Evolutionary conservation across 2,329 filamentous ascomycete species (phyloP), one percentile per base, ranked within the genome.

Genomic region (Amphichorda felina): DNA sequence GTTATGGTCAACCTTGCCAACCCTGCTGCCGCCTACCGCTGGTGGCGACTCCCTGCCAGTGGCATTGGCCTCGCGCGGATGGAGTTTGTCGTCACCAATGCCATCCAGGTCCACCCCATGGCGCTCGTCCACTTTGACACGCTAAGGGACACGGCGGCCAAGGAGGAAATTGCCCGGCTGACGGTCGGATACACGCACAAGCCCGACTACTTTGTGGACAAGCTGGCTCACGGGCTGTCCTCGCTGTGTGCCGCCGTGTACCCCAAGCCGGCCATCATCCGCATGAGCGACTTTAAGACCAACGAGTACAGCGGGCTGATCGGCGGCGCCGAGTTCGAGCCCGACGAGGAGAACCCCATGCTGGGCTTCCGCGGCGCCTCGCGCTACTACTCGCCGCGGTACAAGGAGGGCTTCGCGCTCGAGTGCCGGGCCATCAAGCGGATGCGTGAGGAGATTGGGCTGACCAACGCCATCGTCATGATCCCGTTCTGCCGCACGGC

Each of bases 251-350:
- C 59, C 13, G 45, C 54, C 13, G 49, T 58, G 6, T 57, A 56
- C 32, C 58, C 57, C 18, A 54, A 53, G 34, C 59, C 56, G 10
- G 54, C 53, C 17, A 54, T 59, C 35, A 46, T 59, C 31, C 55
- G 56, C 18, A 47, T 60, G 47, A 60, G 56, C 36, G 57, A 60
- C 41, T 61, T 60, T 41, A 61, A 60, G 40, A 58, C 56, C 3
- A 61, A 60, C 37, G 59, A 59, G 38, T 60, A 60, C 42, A 54
- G 55, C 2, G 44, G 48, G 17, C 57, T 61, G 18, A 51, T 61
- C 30, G 58, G 58, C 10, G 58, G 57, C 15, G 44, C 47, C 3
- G 50, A 60, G 36, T 60, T 61, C 37, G 57, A 61, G 42, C 51
- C 53, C 2, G 41, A 47, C 15, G 57, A 60, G 34, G 55, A 60